These are phyloP conservation scores for Blastocystis hominis DNA, from an alignment of 352 stramenopile species.

Conservation along the genomic window DNA sequence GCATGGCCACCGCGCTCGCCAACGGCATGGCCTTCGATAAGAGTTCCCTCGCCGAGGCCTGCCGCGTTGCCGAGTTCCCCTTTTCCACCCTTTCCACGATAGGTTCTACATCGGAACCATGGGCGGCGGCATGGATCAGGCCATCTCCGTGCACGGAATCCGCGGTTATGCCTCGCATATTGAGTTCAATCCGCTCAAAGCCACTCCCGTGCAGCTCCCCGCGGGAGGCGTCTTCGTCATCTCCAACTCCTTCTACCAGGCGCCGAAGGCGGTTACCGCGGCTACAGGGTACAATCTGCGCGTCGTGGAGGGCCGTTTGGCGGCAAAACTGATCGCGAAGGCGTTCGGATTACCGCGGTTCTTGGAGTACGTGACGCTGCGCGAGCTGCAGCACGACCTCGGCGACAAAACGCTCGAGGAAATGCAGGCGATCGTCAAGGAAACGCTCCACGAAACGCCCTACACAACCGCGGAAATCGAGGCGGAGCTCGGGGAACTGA, in stretches of 20 bases:
- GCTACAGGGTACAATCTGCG: slow-evolving; percentile 70
- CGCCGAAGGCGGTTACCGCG: slow-evolving; percentile 71
- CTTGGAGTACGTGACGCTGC: slow-evolving; percentile 62
- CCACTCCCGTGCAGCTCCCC: slow-evolving; percentile 61
- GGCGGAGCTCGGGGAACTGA: background rate
- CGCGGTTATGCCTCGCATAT: slow-evolving; percentile 66
- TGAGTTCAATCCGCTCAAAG: slow-evolving; percentile 65
- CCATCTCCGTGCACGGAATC: slow-evolving; percentile 66
- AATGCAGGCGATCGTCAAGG: slow-evolving; percentile 63
- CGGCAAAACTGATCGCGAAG: slow-evolving; percentile 69
- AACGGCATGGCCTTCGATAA: slow-evolving; percentile 60
- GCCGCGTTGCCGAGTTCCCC: slow-evolving; percentile 64
- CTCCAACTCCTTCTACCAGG: slow-evolving; percentile 68
- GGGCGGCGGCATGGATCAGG: slow-evolving; percentile 75
- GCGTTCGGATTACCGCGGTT: slow-evolving; percentile 62
- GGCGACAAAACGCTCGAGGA: slow-evolving; percentile 56
- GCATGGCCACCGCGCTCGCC: slow-evolving; percentile 63
- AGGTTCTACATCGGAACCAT: slow-evolving; percentile 68
- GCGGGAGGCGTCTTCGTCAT: slow-evolving; percentile 67
- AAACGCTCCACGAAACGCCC: background rate
- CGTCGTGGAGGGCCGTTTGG: slow-evolving; percentile 70
- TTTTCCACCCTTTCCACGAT: background rate
- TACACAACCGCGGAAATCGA: slow-evolving; percentile 56
- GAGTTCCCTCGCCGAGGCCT: slow-evolving; percentile 65
- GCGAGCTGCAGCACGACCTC: slow-evolving; percentile 62